Evolutionary conservation across 345 rosid species (phyloP).

Genomic region (Anacardium occidentale): DNA sequence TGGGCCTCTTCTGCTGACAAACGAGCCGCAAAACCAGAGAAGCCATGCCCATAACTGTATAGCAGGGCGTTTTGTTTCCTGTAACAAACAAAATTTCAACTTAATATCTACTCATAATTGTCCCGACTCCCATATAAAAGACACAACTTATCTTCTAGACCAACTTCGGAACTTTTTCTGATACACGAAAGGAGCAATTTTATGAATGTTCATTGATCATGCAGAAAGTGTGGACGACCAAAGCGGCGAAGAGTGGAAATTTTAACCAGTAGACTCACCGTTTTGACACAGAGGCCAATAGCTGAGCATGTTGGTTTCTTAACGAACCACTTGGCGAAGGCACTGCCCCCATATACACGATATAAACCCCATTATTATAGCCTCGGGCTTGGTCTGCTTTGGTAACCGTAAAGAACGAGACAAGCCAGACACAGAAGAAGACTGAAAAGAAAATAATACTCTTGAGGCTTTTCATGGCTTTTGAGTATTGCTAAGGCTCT

Average conservation of each 20-base stretch:
- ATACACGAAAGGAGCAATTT: too few relatives aligned
- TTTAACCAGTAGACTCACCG: slow-evolving; percentile 22
- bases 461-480: slow-evolving; percentile 40
- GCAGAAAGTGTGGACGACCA: not conserved
- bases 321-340: slow-evolving; percentile 37
- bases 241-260: not conserved
- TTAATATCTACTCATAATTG: not conserved
- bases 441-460: slow-evolving; percentile 16
- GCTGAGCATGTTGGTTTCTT: slow-evolving; percentile 35
- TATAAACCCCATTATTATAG: slow-evolving; percentile 48
- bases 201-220: not conserved
- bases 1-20: slow-evolving; percentile 66
- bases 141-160: too few relatives aligned
- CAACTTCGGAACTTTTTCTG: too few relatives aligned
- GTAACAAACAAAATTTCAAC: not conserved
- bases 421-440: slow-evolving; percentile 21
- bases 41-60: slow-evolving; percentile 52
- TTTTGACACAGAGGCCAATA: slow-evolving; percentile 47
- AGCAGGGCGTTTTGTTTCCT: slow-evolving; percentile 52
- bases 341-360: slow-evolving; percentile 71
- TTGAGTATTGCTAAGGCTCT: not conserved
- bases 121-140: too few relatives aligned
- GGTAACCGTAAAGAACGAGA: slow-evolving; percentile 18
- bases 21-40: slow-evolving; percentile 80
- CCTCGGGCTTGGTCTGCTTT: slow-evolving; percentile 21